Evolutionary conservation across 2,329 filamentous ascomycete genomes (phyloP), one percentile per base, ranked within the genome.

Genomic region (Microdochium nivale): DNA sequence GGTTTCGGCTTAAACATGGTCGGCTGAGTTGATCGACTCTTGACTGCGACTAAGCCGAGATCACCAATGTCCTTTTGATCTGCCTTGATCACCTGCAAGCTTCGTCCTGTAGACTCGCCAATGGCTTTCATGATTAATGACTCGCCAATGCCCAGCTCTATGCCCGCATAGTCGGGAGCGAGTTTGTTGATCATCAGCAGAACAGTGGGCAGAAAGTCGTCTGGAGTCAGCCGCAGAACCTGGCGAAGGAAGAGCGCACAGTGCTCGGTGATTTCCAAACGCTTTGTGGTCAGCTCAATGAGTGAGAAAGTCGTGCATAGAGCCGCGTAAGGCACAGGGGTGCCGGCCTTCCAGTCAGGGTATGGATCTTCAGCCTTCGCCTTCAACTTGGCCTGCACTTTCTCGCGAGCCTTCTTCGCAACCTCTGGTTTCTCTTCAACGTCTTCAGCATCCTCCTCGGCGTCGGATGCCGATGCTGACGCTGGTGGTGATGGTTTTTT

Each of bases 41-140:
- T 96, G 48, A 95, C 89, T 44, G 94, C 94, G 1, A 99, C 92
- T 32, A 97, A 75, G 11, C 94, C 94, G 11, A 99, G 78, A 67
- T 99, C 94, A 51, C 94, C 94, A 68, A 97, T 96, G 61, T 96
- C 90, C 62, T 94, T 90, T 65, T 99, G 94, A 60, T 97, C 91
- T 48, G 87, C 83, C 71, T 96, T 97, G 75, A 99, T 96, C 50
- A 96, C 84, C 35, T 86, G 79, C 47, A 96, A 70, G 62, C 84
- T 95, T 54, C 94, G 84, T 10, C 94, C 94, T 0, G 94, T 99
- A 27, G 86, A 87, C 71, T 97, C 92, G 11, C 92, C 92, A 62
- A 99, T 95, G 4, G 94, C 89, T 68, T 97, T 99, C 91, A 97
- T 97, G 62, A 99, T 96, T 25, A 99, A 71, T 1, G 92, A 97